Conservation (phyloP, 2,329 filamentous ascomycete species). For the Akanthomyces dipterigenus region DNA sequence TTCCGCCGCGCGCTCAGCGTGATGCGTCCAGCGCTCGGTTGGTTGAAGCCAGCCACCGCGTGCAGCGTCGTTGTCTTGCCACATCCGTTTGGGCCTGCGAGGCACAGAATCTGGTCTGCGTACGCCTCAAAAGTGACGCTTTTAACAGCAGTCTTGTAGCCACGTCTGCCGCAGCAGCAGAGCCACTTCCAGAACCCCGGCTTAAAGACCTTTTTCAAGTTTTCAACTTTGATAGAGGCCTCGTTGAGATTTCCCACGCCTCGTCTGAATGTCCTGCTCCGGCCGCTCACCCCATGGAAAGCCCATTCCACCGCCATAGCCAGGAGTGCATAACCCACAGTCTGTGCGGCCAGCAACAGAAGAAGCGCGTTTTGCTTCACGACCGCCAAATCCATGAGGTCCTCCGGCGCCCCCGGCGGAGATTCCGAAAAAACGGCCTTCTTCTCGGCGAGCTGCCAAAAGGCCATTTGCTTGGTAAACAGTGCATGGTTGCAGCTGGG, state of each 20-base stretch:
- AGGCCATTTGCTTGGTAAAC: conserved; percentile 20
- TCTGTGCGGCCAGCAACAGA: conserved; percentile 25
- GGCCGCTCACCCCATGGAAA: conserved; percentile 29
- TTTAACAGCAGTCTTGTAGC: conserved; percentile 49
- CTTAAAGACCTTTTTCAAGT: conserved; percentile 26
- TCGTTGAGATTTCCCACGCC: not conserved
- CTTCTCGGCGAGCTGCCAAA: conserved; percentile 16
- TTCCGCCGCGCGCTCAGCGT: conserved; percentile 43
- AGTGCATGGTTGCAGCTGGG: conserved; percentile 20
- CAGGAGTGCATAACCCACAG: conserved; percentile 27
- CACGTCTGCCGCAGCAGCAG: conserved; percentile 23
- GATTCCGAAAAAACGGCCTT: conserved; percentile 9
- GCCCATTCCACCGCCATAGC: conserved; percentile 26
- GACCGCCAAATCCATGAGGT: conserved; percentile 16
- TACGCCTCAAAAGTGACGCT: conserved; percentile 52
- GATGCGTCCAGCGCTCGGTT: conserved; percentile 53
- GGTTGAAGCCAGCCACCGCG: conserved; percentile 57
- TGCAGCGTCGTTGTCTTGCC: conserved; percentile 67
- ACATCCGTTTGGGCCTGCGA: conserved; percentile 63
- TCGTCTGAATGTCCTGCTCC: not conserved
- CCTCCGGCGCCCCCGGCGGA: not conserved
- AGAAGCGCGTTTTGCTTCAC: conserved; percentile 24
- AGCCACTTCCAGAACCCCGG: conserved; percentile 23
- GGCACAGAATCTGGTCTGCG: conserved; percentile 55
- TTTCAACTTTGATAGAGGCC: not conserved